Evolutionary conservation across 352 stramenopile species (phyloP), one percentile per base, ranked within the genome.

Genomic region (Phytophthora agathidicida): DNA sequence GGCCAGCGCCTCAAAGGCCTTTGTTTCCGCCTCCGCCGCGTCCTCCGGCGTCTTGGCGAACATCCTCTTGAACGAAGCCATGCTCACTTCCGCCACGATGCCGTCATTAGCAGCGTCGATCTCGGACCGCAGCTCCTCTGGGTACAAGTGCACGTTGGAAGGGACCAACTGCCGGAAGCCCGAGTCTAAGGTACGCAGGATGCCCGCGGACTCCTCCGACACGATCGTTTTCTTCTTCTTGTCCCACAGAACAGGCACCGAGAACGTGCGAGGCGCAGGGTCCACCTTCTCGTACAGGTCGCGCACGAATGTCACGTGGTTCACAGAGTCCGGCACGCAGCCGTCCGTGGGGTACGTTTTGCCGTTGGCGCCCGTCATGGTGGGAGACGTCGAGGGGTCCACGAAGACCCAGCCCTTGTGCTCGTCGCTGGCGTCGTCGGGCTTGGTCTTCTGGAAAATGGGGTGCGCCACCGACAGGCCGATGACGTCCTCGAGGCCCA

Each of bases 401-500:
- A 59, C 51, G 37, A 79, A 79, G 7, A 51, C 59, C 70, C 70
- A 79, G 2, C 70, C 70, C 17, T 39, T 22, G 47, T 79, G 62
- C n/a, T 26, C 46, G 32, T 83, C 75, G 6, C 28, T 55, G 0
- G 31, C 42, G 37, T 85, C 67, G 16, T 69, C 44, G 0, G 62
- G 75, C 6, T 71, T 76, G 37, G 75, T 85, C 46, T 66, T 69
- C 22, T 83, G 62, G 48, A 62, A 70, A 9, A 82, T 39, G 6
- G 70, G 62, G 45, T 94, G 77, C 7, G 95, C 89, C 37, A 97
- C 77, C 6, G 89, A 94, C n/a, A 98, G 45, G 1, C 71, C 80
- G 63, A 99, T 91, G 39, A 86, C 70, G 61, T 97, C 80, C 48
- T 98, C 73, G 13, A 99, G 75, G 0, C 92, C 93, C 67, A 98